A percentile compares a stretch with the other conserved stretches of the same genome.
phyloP scores from a whole-genome alignment of 2,329 filamentous ascomycete species.

The Tolypocladium guangdongense region DNA sequence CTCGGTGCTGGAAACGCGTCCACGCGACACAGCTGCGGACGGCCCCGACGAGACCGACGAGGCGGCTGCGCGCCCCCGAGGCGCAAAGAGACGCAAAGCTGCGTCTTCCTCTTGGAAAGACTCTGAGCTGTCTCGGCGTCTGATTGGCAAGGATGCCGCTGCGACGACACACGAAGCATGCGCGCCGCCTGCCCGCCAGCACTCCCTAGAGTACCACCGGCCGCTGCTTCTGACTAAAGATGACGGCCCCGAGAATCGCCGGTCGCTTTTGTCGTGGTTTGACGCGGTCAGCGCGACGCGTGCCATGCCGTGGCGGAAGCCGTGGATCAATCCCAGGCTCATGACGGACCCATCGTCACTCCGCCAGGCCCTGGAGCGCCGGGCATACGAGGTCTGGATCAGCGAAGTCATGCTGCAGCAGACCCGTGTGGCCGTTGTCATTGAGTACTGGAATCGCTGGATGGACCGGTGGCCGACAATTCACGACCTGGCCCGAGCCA shows the following conservation, averaged over 20 bases:
- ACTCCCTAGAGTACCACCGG: conserved; percentile 30
- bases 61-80: background rate
- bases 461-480: conserved; percentile 50
- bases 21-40: background rate
- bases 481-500: conserved; percentile 40
- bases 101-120: background rate
- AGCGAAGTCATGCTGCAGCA: conserved; percentile 59
- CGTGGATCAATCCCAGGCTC: conserved; percentile 37
- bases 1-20: background rate
- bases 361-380: conserved; percentile 32
- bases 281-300: conserved; percentile 33
- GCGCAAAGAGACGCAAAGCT: conserved; percentile 5
- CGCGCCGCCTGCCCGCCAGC: conserved; percentile 6
- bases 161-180: conserved; percentile 5
- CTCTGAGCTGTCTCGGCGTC: background rate
- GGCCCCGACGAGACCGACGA: background rate
- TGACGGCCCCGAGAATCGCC: conserved; percentile 20
- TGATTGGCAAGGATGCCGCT: conserved; percentile 4
- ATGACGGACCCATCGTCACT: conserved; percentile 20
- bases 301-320: conserved; percentile 49
- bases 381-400: conserved; percentile 57
- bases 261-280: conserved; percentile 39
- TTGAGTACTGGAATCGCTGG: conserved; percentile 54
- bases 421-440: conserved; percentile 50
- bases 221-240: conserved; percentile 34